phyloP scores from a whole-genome alignment of 768 basidiomycete genomes.

The Roridomyces roridus region DNA sequence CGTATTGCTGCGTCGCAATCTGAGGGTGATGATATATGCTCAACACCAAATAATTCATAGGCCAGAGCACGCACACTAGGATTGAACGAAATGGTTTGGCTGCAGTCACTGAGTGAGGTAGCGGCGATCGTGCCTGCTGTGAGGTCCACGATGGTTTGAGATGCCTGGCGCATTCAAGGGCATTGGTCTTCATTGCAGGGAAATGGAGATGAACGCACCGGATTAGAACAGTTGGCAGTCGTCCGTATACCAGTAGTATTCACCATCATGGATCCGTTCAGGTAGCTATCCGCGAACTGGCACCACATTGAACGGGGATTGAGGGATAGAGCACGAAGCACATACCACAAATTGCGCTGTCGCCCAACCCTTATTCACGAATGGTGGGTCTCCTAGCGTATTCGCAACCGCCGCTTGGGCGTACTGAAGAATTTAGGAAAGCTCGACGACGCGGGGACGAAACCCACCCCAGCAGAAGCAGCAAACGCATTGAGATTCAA shows the following conservation, averaged over 20 bases:
- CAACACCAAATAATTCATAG: too few relatives aligned
- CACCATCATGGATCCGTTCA: slow-evolving; percentile 48
- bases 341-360: slow-evolving; percentile 37
- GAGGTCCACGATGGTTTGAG: background rate
- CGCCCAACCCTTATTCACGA: slow-evolving; percentile 52
- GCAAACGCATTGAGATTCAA: slow-evolving; percentile 56
- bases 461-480: slow-evolving; percentile 62
- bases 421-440: slow-evolving; percentile 10
- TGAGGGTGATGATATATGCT: too few relatives aligned
- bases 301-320: background rate
- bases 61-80: too few relatives aligned
- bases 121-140: slow-evolving; percentile 31
- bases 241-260: slow-evolving; percentile 46
- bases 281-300: slow-evolving; percentile 32
- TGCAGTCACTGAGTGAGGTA: slow-evolving; percentile 42
- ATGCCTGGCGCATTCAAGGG: too few relatives aligned
- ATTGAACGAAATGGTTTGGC: slow-evolving; percentile 34
- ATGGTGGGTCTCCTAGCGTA: slow-evolving; percentile 49
- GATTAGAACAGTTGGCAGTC: slow-evolving; percentile 38
- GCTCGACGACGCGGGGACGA: background rate
- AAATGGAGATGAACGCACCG: slow-evolving; percentile 5
- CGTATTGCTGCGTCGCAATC: slow-evolving; percentile 43
- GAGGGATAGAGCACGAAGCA: background rate
- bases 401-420: slow-evolving; percentile 35
- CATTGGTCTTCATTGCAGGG: too few relatives aligned